Base-by-base conservation (phyloP, 495 filamentous ascomycete genomes). In the Aspergillus saccharolyticus region DNA sequence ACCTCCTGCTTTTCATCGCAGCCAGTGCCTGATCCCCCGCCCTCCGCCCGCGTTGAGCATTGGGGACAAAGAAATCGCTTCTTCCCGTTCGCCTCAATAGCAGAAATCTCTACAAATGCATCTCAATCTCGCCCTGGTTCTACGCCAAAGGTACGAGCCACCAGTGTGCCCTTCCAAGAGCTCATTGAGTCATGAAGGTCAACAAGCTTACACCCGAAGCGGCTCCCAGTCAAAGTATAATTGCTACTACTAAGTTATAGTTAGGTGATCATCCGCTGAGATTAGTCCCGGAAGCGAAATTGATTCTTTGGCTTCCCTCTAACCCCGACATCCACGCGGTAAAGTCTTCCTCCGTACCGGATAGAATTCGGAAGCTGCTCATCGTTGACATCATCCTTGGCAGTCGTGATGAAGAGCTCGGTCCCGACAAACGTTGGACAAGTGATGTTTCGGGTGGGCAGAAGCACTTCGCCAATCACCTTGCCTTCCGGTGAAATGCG, bases 401-500 rank as follows among this genome's bases (percentile, higher is more conserved):
- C 89, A 25, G 81, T 85, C 20, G 89, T 93, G 57, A 92, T 85
- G 67, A 84, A 87, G 62, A 94, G 69, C 70, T 89, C 85, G 16
- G 80, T 86, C 1, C 85, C 88, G 25, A 87, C 85, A 66, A 94
- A 90, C 43, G 81, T 75, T 3, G 83, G 80, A 70, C 87, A 92
- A 19, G 88, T 89, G 64, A 86, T 78, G 63, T 85, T 82, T 56
- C 78, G 79, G 42, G 89, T 89, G 20, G 87, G 85, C 56, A 91
- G 70, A 6, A 66, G 77, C 39, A 93, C 73, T 74, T 86, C 76
- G 17, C 86, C 86, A 18, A 88, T 74, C 20, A 91, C 67, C 64
- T 83, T 74, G 3, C 87, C 87, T 30, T 77, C 72, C 4, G 84
- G 79, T 7, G 78, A 82, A 60, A 92, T 82, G 66, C 85, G 84